These are phyloP conservation scores for Phaeomoniella chlamydospora DNA, from an alignment of 2,329 filamentous ascomycete species.

Conservation along the genomic window DNA sequence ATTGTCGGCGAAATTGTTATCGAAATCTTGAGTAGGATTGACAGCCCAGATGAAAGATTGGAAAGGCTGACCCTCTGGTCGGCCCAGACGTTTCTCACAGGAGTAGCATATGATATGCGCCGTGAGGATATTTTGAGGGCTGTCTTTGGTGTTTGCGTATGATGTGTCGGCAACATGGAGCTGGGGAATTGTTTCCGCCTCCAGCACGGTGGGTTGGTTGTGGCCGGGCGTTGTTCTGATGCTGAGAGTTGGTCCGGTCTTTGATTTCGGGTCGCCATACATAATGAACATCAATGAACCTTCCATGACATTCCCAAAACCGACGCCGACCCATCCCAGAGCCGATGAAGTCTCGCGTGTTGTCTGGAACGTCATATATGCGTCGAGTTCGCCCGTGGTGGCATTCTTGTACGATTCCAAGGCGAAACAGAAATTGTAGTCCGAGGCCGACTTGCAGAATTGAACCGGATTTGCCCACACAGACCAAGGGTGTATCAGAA, in stretches of 20 bases:
- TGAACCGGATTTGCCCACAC: background rate
- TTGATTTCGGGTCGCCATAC: slow-evolving; percentile 10
- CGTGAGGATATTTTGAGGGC: slow-evolving; percentile 3
- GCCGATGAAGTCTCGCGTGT: slow-evolving; percentile 1
- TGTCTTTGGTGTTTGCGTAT: slow-evolving; percentile 9
- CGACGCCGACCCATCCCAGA: slow-evolving; percentile 11
- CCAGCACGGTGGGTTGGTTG: slow-evolving; percentile 8
- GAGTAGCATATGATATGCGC: background rate
- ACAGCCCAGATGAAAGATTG: slow-evolving; percentile 13
- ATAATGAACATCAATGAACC: slow-evolving; percentile 13
- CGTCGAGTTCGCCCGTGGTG: background rate
- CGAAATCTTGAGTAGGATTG: slow-evolving; percentile 12
- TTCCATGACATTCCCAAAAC: slow-evolving; percentile 10
- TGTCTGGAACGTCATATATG: slow-evolving; percentile 1
- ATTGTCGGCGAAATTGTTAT: slow-evolving; percentile 7
- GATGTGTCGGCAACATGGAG: slow-evolving; percentile 9
- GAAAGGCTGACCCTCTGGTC: slow-evolving; percentile 7
- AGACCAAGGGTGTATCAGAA: slow-evolving; percentile 3
- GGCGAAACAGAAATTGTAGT: slow-evolving; percentile 1
- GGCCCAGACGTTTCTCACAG: slow-evolving; percentile 2
- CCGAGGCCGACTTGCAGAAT: slow-evolving; percentile 1
- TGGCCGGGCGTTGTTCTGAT: slow-evolving; percentile 11
- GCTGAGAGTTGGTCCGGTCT: slow-evolving; percentile 8
- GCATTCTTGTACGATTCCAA: slow-evolving; percentile 1
- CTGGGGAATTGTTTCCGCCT: slow-evolving; percentile 10